These are phyloP conservation scores for Balansia obtecta DNA, from an alignment of 2,329 filamentous ascomycete species.

Conservation along the genomic window DNA sequence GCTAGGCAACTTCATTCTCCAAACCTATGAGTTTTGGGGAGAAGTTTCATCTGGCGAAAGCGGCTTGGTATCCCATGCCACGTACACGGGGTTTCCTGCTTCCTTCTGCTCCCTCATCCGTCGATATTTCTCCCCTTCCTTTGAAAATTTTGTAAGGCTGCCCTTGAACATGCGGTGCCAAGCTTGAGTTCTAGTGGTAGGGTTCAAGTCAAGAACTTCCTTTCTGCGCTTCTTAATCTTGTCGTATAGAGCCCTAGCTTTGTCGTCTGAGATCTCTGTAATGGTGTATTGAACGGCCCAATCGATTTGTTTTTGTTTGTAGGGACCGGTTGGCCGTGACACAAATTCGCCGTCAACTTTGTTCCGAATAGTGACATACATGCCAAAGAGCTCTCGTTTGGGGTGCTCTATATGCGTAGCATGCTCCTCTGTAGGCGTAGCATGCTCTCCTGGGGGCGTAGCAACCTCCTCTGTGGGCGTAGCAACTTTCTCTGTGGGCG, in stretches of 20 bases:
- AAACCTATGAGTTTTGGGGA: neutral
- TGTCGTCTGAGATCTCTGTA: constrained; percentile 39
- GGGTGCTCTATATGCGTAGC: too few species aligned
- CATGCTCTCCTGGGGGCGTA: too few species aligned
- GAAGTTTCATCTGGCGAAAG: constrained; percentile 7
- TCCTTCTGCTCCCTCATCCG: constrained; percentile 39
- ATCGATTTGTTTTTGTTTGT: constrained; percentile 16
- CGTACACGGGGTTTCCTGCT: constrained; percentile 29
- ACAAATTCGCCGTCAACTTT: constrained; percentile 55
- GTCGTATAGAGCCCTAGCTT: constrained; percentile 40
- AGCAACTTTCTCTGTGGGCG: neutral
- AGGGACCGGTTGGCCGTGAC: constrained; percentile 41
- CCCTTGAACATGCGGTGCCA: constrained; percentile 36
- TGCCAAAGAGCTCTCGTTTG: constrained; percentile 41
- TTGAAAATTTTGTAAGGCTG: constrained; percentile 27
- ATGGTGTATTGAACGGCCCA: constrained; percentile 77
- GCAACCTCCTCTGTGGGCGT: constrained; percentile 2
- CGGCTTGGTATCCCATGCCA: constrained; percentile 30
- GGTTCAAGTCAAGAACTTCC: constrained; percentile 28
- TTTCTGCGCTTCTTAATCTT: constrained; percentile 44
- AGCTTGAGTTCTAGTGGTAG: constrained; percentile 26
- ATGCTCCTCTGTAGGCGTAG: constrained; percentile 2
- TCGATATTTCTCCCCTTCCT: constrained; percentile 47
- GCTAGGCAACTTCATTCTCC: neutral
- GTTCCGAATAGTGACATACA: constrained; percentile 62